These are phyloP conservation scores for Paraconiothyrium brasiliense DNA, from an alignment of 2,329 filamentous ascomycete genomes.

Conservation along the genomic window DNA sequence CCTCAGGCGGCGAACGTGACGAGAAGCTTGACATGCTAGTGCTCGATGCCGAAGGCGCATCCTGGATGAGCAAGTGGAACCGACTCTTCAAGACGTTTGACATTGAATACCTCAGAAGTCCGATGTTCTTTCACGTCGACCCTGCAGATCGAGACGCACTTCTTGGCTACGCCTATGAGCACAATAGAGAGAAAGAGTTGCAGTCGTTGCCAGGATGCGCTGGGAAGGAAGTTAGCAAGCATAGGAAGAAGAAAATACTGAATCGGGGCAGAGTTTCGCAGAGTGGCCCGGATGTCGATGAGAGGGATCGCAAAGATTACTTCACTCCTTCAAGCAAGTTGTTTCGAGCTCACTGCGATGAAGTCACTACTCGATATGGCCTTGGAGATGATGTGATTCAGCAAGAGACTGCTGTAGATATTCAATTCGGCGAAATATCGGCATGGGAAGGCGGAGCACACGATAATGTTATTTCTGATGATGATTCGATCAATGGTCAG, in stretches of 20 bases:
- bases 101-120: conserved; percentile 77
- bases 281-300: conserved; percentile 52
- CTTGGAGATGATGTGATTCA: conserved; percentile 66
- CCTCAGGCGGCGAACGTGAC: conserved; percentile 18
- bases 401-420: conserved; percentile 67
- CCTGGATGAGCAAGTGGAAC: conserved; percentile 78
- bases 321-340: conserved; percentile 52
- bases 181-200: conserved; percentile 69
- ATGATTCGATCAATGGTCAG: conserved; percentile 44
- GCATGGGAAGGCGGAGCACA: conserved; percentile 29
- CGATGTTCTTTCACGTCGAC: conserved; percentile 85
- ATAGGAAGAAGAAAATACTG: conserved; percentile 73
- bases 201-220: conserved; percentile 78
- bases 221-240: conserved; percentile 82
- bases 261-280: conserved; percentile 49
- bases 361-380: conserved; percentile 52
- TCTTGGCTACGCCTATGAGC: conserved; percentile 72
- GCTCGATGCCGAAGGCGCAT: conserved; percentile 69
- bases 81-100: conserved; percentile 72
- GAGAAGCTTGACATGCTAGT: conserved; percentile 58
- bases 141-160: conserved; percentile 78
- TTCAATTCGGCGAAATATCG: conserved; percentile 66
- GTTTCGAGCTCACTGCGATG: conserved; percentile 55
- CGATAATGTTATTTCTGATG: conserved; percentile 31
- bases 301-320: conserved; percentile 59